Base-by-base conservation (phyloP, 345 rosid species). In the Cochlearia excelsa region DNA sequence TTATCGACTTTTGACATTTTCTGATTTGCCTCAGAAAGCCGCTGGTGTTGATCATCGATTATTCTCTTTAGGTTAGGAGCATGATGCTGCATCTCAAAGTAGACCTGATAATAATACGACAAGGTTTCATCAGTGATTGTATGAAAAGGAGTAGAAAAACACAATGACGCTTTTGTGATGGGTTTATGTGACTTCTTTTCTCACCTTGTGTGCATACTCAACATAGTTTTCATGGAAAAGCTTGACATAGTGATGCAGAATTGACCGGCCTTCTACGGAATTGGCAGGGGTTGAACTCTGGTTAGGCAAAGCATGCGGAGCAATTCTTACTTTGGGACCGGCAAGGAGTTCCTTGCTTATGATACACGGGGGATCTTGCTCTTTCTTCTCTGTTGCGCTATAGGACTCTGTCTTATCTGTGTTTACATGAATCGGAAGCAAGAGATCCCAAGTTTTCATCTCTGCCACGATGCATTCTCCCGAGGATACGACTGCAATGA, bases 181-280 rank as follows among this genome's bases (percentile, higher is more conserved):
- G 30, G 51, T 35, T 48, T 30, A 42, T 43, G 51, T 29, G 45
- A 29, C n/a, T 43, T 58, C 37, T 16, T 51, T 69, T 65, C 77
- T 74, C 72, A 90, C 99, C 95, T 90, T 94, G 72, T 90, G 97
- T 2, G 97, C 96, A 77, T 94, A 94, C 58, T 85, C 95, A 34
- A 87, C 88, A 30, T 94, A 87, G 77, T 85, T 87, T 78, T 90
- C 95, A 74, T 84, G 96, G 81, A 94, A 94, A 67, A 85, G 87
- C 70, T 85, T 90, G 74, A 85, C 79, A 79, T 85, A 90, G 58
- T 90, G 87, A 78, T 87, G 97, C 71, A 87, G 86, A 46, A 75
- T 68, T 60, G 92, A 82, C 49, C 90, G 77, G 8, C 96, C 99
- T 78, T 90, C 99, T 39, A 90, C 85, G 33, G 93, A 85, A 76